Conservation (phyloP, 78 protist species). For the Guillardia theta region DNA sequence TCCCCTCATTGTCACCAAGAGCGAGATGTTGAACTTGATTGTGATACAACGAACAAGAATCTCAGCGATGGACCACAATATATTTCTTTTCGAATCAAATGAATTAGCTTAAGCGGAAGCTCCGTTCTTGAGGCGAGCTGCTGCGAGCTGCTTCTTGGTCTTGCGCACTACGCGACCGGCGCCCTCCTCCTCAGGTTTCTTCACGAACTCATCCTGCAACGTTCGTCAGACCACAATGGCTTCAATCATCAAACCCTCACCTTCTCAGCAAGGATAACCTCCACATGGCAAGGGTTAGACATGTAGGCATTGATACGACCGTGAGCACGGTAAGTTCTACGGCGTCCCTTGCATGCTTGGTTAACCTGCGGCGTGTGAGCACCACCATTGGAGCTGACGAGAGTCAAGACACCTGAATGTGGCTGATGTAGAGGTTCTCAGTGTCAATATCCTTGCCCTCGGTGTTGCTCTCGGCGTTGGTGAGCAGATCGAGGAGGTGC, state of each 20-base stretch:
- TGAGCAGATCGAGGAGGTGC: slow-evolving; percentile 60
- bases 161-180: not conserved
- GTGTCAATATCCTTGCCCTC: slow-evolving; percentile 60
- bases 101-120: slow-evolving; percentile 15
- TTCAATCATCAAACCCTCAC: not conserved
- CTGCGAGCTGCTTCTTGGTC: not conserved
- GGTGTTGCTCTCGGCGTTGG: slow-evolving; percentile 72
- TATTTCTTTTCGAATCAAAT: too few species aligned
- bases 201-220: not conserved
- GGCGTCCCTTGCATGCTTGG: slow-evolving; percentile 62
- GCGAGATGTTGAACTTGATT: too few species aligned
- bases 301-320: slow-evolving; percentile 73
- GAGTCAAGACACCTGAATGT: slow-evolving; percentile 52
- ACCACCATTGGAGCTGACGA: too few species aligned
- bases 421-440: slow-evolving; percentile 57
- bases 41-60: too few species aligned
- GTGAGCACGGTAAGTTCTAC: slow-evolving; percentile 83
- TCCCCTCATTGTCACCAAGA: too few species aligned
- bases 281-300: slow-evolving; percentile 73
- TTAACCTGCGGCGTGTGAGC: not conserved
- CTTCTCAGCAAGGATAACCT: slow-evolving; percentile 62
- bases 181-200: slow-evolving; percentile 44
- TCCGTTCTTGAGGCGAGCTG: not conserved
- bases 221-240: not conserved
- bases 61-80: too few species aligned